Conservation (phyloP, 305 asterid genomes). For the Salvia sclarea region DNA sequence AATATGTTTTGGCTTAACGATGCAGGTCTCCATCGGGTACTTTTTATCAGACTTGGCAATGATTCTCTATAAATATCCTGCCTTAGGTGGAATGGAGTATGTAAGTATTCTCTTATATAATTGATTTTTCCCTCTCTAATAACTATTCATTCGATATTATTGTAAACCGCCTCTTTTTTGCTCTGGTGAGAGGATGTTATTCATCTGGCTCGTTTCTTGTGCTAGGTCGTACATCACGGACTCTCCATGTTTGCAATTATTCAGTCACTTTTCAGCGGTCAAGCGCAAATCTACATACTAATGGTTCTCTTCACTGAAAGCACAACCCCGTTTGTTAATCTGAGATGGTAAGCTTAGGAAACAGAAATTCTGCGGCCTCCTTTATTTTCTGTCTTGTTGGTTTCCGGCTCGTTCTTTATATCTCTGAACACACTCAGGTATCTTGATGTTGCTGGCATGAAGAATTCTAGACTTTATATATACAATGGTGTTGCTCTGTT, state of each 20-base stretch:
- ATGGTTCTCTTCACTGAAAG: slow-evolving; percentile 87
- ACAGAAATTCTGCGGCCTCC: slow-evolving; percentile 9
- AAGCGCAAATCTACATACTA: slow-evolving; percentile 70
- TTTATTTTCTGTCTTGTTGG: slow-evolving; percentile 7
- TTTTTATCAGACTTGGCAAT: slow-evolving; percentile 80
- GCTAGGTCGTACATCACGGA: slow-evolving; percentile 82
- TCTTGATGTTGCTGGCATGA: slow-evolving; percentile 68
- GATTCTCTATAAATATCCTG: slow-evolving; percentile 65
- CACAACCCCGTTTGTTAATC: slow-evolving; percentile 89
- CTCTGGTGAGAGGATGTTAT: neutral
- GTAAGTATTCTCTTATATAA: slow-evolving; percentile 48
- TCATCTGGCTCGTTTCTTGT: slow-evolving; percentile 22
- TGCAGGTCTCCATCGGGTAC: slow-evolving; percentile 83
- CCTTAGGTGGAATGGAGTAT: slow-evolving; percentile 84
- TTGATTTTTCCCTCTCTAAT: neutral
- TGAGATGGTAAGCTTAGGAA: slow-evolving; percentile 67
- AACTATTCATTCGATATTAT: neutral
- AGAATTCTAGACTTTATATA: slow-evolving; percentile 59
- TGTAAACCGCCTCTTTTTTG: neutral
- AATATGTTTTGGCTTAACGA: slow-evolving; percentile 22
- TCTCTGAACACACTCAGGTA: slow-evolving; percentile 46
- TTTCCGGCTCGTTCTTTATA: neutral
- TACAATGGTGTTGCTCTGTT: slow-evolving; percentile 71
- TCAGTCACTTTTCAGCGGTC: slow-evolving; percentile 78
- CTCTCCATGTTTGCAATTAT: slow-evolving; percentile 72